Conservation (phyloP, 257 asterid genomes). For the Gentiana macrophylla region DNA sequence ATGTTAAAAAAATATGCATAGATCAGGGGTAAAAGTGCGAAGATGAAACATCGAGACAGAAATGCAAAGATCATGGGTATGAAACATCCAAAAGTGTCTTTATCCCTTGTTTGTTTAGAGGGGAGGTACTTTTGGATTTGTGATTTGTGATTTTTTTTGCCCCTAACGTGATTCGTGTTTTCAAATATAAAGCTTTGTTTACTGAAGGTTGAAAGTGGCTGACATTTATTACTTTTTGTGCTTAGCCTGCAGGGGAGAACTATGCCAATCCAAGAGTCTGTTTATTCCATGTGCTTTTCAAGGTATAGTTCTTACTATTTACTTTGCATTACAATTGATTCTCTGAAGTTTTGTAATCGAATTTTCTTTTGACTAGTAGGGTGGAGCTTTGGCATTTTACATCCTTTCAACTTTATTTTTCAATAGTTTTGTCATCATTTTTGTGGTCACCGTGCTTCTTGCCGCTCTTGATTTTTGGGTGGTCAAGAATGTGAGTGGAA, state of each 20-base stretch:
- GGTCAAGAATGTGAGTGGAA: slow-evolving; percentile 95
- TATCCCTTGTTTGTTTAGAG: no score
- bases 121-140: no score
- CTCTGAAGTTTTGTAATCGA: not conserved
- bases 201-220: no score
- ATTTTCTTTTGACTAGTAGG: slow-evolving; percentile 30
- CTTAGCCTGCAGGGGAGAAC: slow-evolving; percentile 81
- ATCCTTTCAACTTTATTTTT: slow-evolving; percentile 84
- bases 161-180: no score
- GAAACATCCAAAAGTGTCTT: no score
- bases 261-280: slow-evolving; percentile 88
- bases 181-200: no score
- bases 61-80: no score
- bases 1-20: no score
- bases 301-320: slow-evolving; percentile 29
- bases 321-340: not conserved
- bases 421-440: slow-evolving; percentile 80
- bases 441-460: slow-evolving; percentile 83
- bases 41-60: no score
- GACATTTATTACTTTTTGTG: slow-evolving; percentile 2
- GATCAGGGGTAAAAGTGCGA: no score
- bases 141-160: no score
- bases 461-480: slow-evolving; percentile 99
- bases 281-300: slow-evolving; percentile 89
- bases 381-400: slow-evolving; percentile 86